Base-by-base conservation (phyloP, 2,329 filamentous ascomycete genomes). In the Phaeosphaeria sp. region DNA sequence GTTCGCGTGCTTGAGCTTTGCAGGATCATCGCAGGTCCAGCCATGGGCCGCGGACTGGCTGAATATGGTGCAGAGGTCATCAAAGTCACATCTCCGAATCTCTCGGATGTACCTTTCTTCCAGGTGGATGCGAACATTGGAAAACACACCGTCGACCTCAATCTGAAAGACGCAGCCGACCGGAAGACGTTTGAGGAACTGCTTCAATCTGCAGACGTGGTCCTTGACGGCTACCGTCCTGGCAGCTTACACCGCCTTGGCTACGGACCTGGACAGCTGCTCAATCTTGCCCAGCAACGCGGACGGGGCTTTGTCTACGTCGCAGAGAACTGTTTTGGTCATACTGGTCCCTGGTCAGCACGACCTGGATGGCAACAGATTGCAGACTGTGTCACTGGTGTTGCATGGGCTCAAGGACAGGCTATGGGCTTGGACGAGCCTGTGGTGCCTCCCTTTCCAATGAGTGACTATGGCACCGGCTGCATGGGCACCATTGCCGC, bases 31-130 rank as follows among this genome's bases (percentile, higher is more conserved):
- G 90, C 90, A 3, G 90, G 89, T 0, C 90, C 90, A n/a, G 86
- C 88, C 4, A 87, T 92, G 63, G 87, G 87, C 2, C 85, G 89
- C 27, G 87, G 87, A 1, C 82, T 93, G 0, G 89, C 88, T n/a
- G 90, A 91, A 60, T 89, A 92, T 69, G 91, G 91, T 2, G 90
- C 90, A 7, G 85, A 89, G 52, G 89, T 93, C 0, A 82, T 93
- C 63, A 90, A 91, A 66, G 82, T 92, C 46, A 92, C 89, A 2
- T 87, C 86, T 7, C 84, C 87, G 0, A 79, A 86, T 46, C 80
- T 92, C n/a, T 85, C 86, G 4, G 89, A 91, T 59, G 87, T 91
- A 1, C 87, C 88, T 0, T 89, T 89, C 75, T 91, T 91, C 74
- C 89, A 91, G 65, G 84, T 91, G 1, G 89, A 91, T 63, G 86